Evolutionary conservation across 306 rosid genomes (phyloP), one percentile per base, ranked within the genome.

Genomic region (Senna siamea): DNA sequence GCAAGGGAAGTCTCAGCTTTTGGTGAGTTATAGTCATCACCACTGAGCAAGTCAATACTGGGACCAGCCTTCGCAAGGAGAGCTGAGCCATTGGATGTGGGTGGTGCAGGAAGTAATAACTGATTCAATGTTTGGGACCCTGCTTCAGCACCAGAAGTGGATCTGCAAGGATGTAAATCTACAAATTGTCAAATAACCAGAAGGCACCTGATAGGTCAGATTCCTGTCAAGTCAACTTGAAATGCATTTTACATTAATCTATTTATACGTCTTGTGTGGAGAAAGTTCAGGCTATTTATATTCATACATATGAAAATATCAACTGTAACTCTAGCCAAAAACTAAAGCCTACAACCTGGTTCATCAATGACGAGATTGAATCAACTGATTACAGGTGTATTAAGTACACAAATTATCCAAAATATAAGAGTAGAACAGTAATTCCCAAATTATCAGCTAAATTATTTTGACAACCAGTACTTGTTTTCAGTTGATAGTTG

Each of bases 1-100:
- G 99, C 98, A 85, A 92, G 77, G 41, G 99, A 88, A 70, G 55
- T 76, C n/a, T 88, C 98, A 28, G 92, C 87, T 80, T 84, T 88
- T 1, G 96, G 96, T 69, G 96, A 92, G 82, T 72, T 85, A 79
- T 81, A 95, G 77, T 90, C 91, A 55, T 94, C 98, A 30, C 99
- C 99, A 6, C 99, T 95, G 70, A 95, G 98, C 76, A 95, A 87
- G 84, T 95, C 99, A 78, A 87, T 79, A 74, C 81, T 89, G 82
- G 97, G 91, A 76, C 87, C 87, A 32, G 73, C 83, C 60, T 63
- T 85, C 12, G 74, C 46, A 35, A 81, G 76, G 68, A 87, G 75
- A 69, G 77, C 78, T 38, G 84, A 67, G 40, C 85, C 91, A 73
- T 91, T 88, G 22, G 87, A 70, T 41, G 82, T 53, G 3, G 87